A percentile compares a stretch with the other conserved stretches of the same genome.
Conservation (phyloP, 2,329 filamentous ascomycete genomes). For the Fulvia fulva region DNA sequence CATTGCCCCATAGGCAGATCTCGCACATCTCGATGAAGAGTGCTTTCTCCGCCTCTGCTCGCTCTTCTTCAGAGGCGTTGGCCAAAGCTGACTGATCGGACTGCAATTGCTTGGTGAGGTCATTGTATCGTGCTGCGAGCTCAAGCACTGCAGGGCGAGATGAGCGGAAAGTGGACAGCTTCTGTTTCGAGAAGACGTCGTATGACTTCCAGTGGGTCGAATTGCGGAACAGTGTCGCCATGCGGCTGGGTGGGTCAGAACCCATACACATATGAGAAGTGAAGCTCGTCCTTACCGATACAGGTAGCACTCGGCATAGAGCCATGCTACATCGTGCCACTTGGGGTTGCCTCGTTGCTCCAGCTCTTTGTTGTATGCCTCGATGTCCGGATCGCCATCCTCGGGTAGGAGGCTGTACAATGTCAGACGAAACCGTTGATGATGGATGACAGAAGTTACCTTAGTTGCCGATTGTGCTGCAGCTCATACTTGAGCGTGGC, state of each 20-base stretch:
- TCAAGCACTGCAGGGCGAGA: constrained; percentile 83
- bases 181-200: constrained; percentile 85
- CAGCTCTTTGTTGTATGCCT: constrained; percentile 81
- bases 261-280: background rate
- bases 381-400: constrained; percentile 72
- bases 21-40: constrained; percentile 92
- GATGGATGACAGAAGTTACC: constrained; percentile 49
- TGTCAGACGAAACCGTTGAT: background rate
- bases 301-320: constrained; percentile 91
- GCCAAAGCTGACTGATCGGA: constrained; percentile 43
- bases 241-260: constrained; percentile 54
- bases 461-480: constrained; percentile 78
- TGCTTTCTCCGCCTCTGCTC: constrained; percentile 67
- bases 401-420: constrained; percentile 64
- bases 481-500: constrained; percentile 89
- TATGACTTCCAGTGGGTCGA: constrained; percentile 84
- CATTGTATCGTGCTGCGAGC: constrained; percentile 72
- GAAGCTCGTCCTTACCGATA: constrained; percentile 59
- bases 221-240: constrained; percentile 71
- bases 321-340: constrained; percentile 85
- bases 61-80: constrained; percentile 47
- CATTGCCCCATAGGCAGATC: constrained; percentile 96
- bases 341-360: constrained; percentile 66
- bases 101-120: constrained; percentile 65
- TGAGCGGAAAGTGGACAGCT: constrained; percentile 86